phyloP scores from a whole-genome alignment of 148 eudicot species.

The Oxyria digyna region DNA sequence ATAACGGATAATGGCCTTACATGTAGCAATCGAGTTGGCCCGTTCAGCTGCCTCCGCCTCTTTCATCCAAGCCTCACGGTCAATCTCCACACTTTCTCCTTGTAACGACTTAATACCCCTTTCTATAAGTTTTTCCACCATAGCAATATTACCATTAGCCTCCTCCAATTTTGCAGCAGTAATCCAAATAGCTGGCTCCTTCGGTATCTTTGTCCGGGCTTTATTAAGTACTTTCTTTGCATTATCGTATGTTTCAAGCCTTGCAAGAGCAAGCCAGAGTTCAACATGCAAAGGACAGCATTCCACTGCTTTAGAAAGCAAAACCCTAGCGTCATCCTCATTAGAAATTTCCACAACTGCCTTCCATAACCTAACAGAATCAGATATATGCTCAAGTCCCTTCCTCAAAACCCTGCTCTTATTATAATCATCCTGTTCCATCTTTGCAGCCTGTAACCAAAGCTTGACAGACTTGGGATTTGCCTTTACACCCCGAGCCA shows the following conservation, averaged over 20 bases:
- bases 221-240: slow-evolving; percentile 84
- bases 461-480: slow-evolving; percentile 86
- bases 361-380: slow-evolving; percentile 94
- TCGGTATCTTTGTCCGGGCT: slow-evolving; percentile 73
- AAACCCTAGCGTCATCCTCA: slow-evolving; percentile 73
- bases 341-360: slow-evolving; percentile 89
- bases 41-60: slow-evolving; percentile 93
- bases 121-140: slow-evolving; percentile 82
- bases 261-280: slow-evolving; percentile 88
- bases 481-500: slow-evolving; percentile 79
- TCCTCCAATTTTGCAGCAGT: slow-evolving; percentile 95
- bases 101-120: slow-evolving; percentile 84
- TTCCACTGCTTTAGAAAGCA: slow-evolving; percentile 84
- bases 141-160: slow-evolving; percentile 65
- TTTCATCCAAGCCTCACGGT: slow-evolving; percentile 91
- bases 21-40: slow-evolving; percentile 77
- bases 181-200: slow-evolving; percentile 93
- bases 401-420: slow-evolving; percentile 83
- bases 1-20: slow-evolving; percentile 66
- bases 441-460: slow-evolving; percentile 84
- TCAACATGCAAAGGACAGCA: slow-evolving; percentile 92
- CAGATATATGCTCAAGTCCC: slow-evolving; percentile 85
- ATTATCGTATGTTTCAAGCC: slow-evolving; percentile 82
- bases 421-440: slow-evolving; percentile 61
- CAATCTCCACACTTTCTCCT: slow-evolving; percentile 71